phyloP scores from a whole-genome alignment of 768 basidiomycete species.

The Boletus vermiculosoides region DNA sequence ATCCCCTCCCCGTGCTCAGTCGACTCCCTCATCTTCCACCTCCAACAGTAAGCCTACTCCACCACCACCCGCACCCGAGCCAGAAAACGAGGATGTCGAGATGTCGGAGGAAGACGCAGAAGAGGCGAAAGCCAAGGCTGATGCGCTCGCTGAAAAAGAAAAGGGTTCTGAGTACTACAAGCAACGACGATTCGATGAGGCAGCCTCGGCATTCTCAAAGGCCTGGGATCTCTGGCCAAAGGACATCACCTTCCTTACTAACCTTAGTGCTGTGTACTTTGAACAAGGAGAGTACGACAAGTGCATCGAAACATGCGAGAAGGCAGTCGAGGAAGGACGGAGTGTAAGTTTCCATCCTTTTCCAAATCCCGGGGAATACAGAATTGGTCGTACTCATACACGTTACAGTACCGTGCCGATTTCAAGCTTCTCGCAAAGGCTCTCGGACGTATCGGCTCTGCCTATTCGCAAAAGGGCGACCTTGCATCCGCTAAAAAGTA shows the following conservation, averaged over 20 bases:
- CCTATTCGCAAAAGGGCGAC: constrained; percentile 82
- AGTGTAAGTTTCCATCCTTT: constrained; percentile 42
- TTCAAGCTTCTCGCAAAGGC: constrained; percentile 96
- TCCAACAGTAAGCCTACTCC: constrained; percentile 41
- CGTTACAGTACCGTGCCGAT: constrained; percentile 73
- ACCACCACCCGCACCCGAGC: constrained; percentile 38
- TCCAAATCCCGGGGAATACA: background rate
- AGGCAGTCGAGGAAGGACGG: constrained; percentile 95
- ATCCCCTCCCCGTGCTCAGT: constrained; percentile 30
- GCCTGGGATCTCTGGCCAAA: constrained; percentile 95
- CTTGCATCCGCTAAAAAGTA: constrained; percentile 77
- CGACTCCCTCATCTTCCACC: constrained; percentile 42
- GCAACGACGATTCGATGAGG: constrained; percentile 76
- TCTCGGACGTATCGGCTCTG: constrained; percentile 82
- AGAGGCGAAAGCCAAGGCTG: constrained; percentile 70
- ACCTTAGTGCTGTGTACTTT: constrained; percentile 87
- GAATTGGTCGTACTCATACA: background rate
- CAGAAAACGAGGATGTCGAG: constrained; percentile 59
- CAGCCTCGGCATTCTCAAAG: constrained; percentile 70
- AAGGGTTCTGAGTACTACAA: constrained; percentile 83
- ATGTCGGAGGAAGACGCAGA: constrained; percentile 66
- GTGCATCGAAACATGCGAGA: constrained; percentile 87
- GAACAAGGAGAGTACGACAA: constrained; percentile 92
- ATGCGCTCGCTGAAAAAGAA: constrained; percentile 78
- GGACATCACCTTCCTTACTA: constrained; percentile 92